phyloP scores from a whole-genome alignment of 768 basidiomycete species.

The Tricholoma furcatifolium region DNA sequence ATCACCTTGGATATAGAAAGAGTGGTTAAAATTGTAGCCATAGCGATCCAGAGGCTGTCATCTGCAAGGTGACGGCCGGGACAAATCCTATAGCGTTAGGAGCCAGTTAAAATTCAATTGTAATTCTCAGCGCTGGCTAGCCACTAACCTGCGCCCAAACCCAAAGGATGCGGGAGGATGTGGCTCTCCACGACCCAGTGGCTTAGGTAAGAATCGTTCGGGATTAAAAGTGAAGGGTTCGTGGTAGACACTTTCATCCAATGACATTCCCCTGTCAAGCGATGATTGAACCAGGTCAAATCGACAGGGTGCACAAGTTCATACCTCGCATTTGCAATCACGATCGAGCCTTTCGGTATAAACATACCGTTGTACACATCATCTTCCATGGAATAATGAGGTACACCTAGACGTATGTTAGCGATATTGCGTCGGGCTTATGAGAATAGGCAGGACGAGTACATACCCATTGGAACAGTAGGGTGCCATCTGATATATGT shows the following conservation, averaged over 20 bases:
- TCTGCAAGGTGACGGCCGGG: constrained; percentile 26
- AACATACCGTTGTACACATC: constrained; percentile 22
- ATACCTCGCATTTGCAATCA: constrained; percentile 17
- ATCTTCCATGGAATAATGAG: constrained; percentile 17
- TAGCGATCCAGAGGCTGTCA: constrained; percentile 19
- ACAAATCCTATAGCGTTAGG: constrained; percentile 22
- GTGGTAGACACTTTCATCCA: constrained; percentile 13
- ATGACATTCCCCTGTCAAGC: constrained; percentile 13
- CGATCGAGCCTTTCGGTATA: constrained; percentile 21
- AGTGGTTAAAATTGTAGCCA: constrained; percentile 25
- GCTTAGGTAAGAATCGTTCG: constrained; percentile 13
- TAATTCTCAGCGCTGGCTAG: neutral
- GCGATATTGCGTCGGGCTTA: neutral
- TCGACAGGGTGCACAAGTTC: neutral
- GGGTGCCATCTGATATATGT: constrained; percentile 15
- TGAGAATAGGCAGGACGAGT: neutral
- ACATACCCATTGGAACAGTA: constrained; percentile 14
- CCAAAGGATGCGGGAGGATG: constrained; percentile 10
- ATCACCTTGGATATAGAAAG: constrained; percentile 25
- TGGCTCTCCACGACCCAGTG: constrained; percentile 14
- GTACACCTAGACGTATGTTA: constrained; percentile 10
- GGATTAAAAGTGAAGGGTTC: constrained; percentile 14
- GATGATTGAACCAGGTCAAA: neutral
- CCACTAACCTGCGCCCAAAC: constrained; percentile 15
- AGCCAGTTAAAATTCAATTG: neutral